These are phyloP conservation scores for Lichina pygmaea DNA, from an alignment of 495 filamentous ascomycete genomes.

Conservation along the genomic window DNA sequence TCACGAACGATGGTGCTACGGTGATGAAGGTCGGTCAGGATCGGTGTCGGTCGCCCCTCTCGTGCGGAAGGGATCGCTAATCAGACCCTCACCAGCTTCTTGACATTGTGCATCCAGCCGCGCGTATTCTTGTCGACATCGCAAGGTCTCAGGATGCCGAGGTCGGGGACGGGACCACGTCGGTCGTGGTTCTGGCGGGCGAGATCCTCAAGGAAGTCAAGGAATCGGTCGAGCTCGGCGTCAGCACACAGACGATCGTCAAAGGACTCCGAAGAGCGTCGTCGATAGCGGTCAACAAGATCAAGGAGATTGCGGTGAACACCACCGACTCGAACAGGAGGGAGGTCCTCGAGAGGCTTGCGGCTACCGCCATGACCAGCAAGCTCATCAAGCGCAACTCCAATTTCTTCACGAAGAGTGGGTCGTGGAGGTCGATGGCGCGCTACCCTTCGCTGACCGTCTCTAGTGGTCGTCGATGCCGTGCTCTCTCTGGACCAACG, in stretches of 20 bases:
- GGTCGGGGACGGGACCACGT: slow-evolving; percentile 93
- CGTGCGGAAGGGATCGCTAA: neutral
- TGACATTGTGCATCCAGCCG: slow-evolving; percentile 94
- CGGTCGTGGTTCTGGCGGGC: slow-evolving; percentile 82
- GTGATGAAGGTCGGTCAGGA: slow-evolving; percentile 67
- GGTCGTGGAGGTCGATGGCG: slow-evolving; percentile 8
- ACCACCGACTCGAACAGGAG: slow-evolving; percentile 65
- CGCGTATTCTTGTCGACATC: slow-evolving; percentile 93
- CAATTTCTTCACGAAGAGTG: slow-evolving; percentile 92
- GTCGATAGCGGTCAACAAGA: slow-evolving; percentile 87
- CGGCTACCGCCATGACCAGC: slow-evolving; percentile 96
- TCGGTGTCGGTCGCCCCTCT: too few relatives aligned
- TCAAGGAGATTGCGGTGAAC: slow-evolving; percentile 86
- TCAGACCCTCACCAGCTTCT: slow-evolving; percentile 37
- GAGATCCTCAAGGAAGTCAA: slow-evolving; percentile 92
- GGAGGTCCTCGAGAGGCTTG: slow-evolving; percentile 71
- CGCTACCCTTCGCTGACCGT: neutral
- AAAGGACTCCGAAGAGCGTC: slow-evolving; percentile 81
- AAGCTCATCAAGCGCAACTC: slow-evolving; percentile 97
- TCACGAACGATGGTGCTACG: slow-evolving; percentile 96
- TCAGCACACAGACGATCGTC: slow-evolving; percentile 91
- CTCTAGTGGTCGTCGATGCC: slow-evolving; percentile 82
- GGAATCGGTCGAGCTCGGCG: slow-evolving; percentile 83
- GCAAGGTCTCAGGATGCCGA: slow-evolving; percentile 97
- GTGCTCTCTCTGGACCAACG: slow-evolving; percentile 93